Evolutionary conservation across 495 filamentous ascomycete species (phyloP).

Genomic region (Talaromyces proteolyticus): DNA sequence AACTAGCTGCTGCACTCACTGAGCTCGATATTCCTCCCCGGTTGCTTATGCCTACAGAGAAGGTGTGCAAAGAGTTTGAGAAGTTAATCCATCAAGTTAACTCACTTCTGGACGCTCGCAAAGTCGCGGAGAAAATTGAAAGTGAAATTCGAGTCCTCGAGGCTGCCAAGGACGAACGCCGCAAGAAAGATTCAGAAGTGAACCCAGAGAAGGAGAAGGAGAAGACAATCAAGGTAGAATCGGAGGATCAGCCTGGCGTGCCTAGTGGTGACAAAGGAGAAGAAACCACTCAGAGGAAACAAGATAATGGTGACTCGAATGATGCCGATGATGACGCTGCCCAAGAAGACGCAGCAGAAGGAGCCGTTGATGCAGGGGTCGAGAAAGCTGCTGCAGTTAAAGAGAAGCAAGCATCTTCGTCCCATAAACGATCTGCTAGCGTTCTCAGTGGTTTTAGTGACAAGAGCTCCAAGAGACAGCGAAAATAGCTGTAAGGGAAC

Average conservation of each 20-base stretch:
- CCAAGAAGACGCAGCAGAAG: constrained; percentile 14
- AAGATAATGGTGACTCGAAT: constrained; percentile 9
- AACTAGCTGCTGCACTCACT: constrained; percentile 68
- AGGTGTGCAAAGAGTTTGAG: constrained; percentile 77
- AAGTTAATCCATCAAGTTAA: constrained; percentile 68
- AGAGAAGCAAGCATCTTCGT: constrained; percentile 14
- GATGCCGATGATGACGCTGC: constrained; percentile 14
- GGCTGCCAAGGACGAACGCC: constrained; percentile 57
- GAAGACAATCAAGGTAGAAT: constrained; percentile 9
- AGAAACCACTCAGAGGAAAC: constrained; percentile 9
- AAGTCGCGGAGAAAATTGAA: constrained; percentile 79
- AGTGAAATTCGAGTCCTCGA: constrained; percentile 71
- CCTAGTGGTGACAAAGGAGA: not conserved
- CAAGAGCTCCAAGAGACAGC: constrained; percentile 65
- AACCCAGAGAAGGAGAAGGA: constrained; percentile 14
- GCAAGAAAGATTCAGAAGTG: constrained; percentile 27
- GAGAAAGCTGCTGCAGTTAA: constrained; percentile 7
- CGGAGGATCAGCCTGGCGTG: constrained; percentile 3
- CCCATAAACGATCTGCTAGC: constrained; percentile 70
- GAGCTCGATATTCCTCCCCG: constrained; percentile 76
- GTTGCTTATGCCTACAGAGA: constrained; percentile 79
- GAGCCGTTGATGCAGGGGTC: constrained; percentile 16
- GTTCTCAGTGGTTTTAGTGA: constrained; percentile 63
- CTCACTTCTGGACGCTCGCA: constrained; percentile 72
- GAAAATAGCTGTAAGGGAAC: constrained; percentile 61